These are phyloP conservation scores for Gaeumannomyces sp. DNA, from an alignment of 2,329 filamentous ascomycete species.

Conservation along the genomic window DNA sequence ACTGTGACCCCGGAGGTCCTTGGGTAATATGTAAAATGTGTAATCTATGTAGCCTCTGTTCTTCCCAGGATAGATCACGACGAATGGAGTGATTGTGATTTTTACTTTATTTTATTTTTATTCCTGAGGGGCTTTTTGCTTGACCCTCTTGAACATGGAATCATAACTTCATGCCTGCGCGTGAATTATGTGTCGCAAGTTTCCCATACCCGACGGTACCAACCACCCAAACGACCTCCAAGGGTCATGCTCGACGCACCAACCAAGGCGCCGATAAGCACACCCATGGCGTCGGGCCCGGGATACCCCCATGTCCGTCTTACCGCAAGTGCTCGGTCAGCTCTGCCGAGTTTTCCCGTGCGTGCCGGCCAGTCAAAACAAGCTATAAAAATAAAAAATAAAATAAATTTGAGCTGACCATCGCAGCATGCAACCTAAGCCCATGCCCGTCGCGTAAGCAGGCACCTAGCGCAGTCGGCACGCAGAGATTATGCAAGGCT, in stretches of 20 bases:
- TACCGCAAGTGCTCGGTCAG: background rate
- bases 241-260: background rate
- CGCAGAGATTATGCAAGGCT: slow-evolving; percentile 1
- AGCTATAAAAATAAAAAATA: no score
- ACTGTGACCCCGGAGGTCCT: background rate
- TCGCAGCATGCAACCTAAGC: no score
- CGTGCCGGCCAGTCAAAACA: no score
- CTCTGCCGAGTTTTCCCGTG: background rate
- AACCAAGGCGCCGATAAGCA: no score
- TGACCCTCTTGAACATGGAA: background rate
- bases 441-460: no score
- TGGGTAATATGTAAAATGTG: background rate
- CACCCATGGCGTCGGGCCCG: background rate
- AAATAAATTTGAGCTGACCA: no score
- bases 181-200: no score
- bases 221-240: background rate
- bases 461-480: no score
- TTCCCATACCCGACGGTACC: no score
- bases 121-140: no score
- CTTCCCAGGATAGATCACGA: no score
- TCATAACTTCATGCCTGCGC: background rate
- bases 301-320: background rate
- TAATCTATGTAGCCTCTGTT: background rate
- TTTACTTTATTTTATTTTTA: no score
- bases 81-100: background rate